These are phyloP conservation scores for Agaricus subrufescens DNA, from an alignment of 768 basidiomycete genomes.

Conservation along the genomic window DNA sequence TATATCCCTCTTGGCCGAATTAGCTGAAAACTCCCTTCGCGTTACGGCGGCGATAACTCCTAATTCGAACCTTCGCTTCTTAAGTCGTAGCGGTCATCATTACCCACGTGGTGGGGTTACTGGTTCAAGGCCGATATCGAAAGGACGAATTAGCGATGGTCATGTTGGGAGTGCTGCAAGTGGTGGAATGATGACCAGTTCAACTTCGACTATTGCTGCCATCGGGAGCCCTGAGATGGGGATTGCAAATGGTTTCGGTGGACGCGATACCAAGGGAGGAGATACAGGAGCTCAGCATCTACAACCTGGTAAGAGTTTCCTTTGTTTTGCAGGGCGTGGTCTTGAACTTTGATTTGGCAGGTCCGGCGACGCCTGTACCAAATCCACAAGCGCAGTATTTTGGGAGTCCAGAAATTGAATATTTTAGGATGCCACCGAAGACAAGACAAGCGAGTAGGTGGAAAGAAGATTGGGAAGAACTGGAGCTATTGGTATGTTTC, in stretches of 20 bases:
- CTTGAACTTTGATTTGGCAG: slow-evolving; percentile 16
- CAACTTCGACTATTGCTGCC: slow-evolving; percentile 24
- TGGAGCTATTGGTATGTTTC: slow-evolving; percentile 67
- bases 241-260: neutral
- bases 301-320: neutral
- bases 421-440: slow-evolving; percentile 41
- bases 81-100: neutral
- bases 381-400: slow-evolving; percentile 15
- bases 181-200: slow-evolving; percentile 17
- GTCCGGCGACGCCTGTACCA: slow-evolving; percentile 49
- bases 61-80: no score
- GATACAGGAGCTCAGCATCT: neutral
- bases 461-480: slow-evolving; percentile 92
- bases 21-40: slow-evolving; percentile 32
- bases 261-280: neutral
- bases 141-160: neutral
- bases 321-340: no score
- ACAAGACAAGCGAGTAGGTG: slow-evolving; percentile 69
- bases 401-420: slow-evolving; percentile 66
- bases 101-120: neutral
- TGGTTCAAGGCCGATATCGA: neutral
- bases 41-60: neutral
- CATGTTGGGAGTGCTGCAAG: neutral
- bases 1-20: slow-evolving; percentile 50
- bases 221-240: neutral